These are phyloP conservation scores for Dorcoceras hygrometricum DNA, from an alignment of 257 asterid species.

Conservation along the genomic window DNA sequence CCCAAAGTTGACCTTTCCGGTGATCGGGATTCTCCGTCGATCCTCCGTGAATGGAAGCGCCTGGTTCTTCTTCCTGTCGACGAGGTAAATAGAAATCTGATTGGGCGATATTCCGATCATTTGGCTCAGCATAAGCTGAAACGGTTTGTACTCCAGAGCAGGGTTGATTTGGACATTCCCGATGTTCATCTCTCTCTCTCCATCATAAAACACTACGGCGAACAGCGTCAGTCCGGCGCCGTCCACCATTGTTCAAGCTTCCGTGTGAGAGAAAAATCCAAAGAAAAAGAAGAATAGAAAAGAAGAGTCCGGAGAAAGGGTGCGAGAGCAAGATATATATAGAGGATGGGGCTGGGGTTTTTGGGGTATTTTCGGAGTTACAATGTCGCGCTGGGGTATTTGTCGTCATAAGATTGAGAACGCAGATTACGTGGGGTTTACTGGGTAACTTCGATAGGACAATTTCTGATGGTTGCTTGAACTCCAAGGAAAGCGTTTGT, in stretches of 20 bases:
- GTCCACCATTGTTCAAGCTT: constrained; percentile 45
- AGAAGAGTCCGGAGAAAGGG: too few relatives aligned
- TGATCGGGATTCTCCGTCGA: constrained; percentile 61
- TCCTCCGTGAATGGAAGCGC: constrained; percentile 37
- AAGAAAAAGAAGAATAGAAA: too few relatives aligned
- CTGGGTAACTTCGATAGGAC: too few relatives aligned
- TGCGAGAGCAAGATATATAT: too few relatives aligned
- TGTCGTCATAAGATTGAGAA: too few relatives aligned
- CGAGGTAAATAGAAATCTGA: constrained; percentile 74
- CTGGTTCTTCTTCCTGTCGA: constrained; percentile 36
- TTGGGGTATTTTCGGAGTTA: too few relatives aligned
- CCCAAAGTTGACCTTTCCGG: constrained; percentile 64
- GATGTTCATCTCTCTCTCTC: constrained; percentile 68
- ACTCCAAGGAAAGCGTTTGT: too few relatives aligned
- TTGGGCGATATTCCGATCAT: constrained; percentile 95
- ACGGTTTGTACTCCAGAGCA: constrained; percentile 64
- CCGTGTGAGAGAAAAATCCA: too few relatives aligned
- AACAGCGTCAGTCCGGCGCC: constrained; percentile 55
- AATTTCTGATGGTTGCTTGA: too few relatives aligned
- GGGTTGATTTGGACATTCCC: constrained; percentile 54
- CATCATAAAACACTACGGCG: constrained; percentile 74
- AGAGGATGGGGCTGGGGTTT: too few relatives aligned
- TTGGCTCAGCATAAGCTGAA: constrained; percentile 67
- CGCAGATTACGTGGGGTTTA: too few relatives aligned
- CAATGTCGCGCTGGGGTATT: too few relatives aligned